A percentile compares a stretch with the other conserved stretches of the same genome.
These are phyloP conservation scores for Pythium folliculosum DNA, from an alignment of 352 stramenopile genomes.

Conservation along the genomic window DNA sequence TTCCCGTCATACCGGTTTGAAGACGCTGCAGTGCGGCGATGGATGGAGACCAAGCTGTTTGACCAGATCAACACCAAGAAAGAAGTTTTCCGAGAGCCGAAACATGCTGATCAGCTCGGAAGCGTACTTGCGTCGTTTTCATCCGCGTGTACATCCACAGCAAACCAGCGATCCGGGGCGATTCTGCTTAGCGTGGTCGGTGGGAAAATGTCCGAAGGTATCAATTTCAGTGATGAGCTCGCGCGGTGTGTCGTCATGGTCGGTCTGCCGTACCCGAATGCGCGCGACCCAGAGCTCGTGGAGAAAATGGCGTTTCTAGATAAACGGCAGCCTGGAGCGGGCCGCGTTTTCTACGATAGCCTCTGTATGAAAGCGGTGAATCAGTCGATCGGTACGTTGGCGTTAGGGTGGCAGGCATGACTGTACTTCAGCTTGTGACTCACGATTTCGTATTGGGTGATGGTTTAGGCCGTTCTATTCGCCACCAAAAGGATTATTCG, in stretches of 20 bases:
- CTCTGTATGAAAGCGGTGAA: constrained; percentile 99
- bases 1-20: constrained; percentile 98
- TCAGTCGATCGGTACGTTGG: constrained; percentile 94
- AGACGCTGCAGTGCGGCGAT: constrained; percentile 84
- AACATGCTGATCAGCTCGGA: constrained; percentile 92
- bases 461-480: constrained; percentile 90
- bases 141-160: constrained; percentile 39
- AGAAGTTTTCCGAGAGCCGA: constrained; percentile 93
- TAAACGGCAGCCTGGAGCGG: constrained; percentile 52
- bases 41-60: constrained; percentile 82
- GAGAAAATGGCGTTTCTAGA: constrained; percentile 97
- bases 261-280: constrained; percentile 97
- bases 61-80: constrained; percentile 90
- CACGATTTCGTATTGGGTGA: not conserved
- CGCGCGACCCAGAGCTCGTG: constrained; percentile 93
- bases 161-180: constrained; percentile 42
- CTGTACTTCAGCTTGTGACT: not conserved
- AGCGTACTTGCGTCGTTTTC: constrained; percentile 88
- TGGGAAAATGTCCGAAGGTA: constrained; percentile 99
- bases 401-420: not conserved
- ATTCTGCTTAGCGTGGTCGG: constrained; percentile 97
- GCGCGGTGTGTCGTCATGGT: constrained; percentile 97
- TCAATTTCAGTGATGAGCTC: constrained; percentile 99
- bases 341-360: constrained; percentile 96
- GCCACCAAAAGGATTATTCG: constrained; percentile 97